Percentiles rank a stretch among this genome's conserved stretches.
phyloP scores from a whole-genome alignment of 805 yeast genomes.

The Metschnikowia drakensbergensis region DNA sequence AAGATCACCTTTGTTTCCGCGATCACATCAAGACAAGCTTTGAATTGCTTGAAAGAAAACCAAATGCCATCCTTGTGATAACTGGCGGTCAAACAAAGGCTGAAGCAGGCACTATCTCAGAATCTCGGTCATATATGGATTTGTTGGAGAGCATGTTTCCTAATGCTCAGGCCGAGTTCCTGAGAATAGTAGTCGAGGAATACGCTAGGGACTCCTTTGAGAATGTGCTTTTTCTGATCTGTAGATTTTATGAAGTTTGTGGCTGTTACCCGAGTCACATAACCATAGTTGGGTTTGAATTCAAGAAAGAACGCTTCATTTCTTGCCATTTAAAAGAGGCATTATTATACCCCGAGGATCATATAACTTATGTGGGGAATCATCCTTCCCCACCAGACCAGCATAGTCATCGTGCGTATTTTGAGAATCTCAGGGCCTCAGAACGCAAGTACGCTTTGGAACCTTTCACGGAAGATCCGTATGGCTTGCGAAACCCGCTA shows the following conservation, averaged over 20 bases:
- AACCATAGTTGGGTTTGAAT: slow-evolving; percentile 69
- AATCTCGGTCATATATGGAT: slow-evolving; percentile 53
- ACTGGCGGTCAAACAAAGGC: slow-evolving; percentile 74
- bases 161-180: slow-evolving; percentile 5
- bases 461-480: slow-evolving; percentile 54
- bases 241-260: slow-evolving; percentile 46
- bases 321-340: slow-evolving; percentile 49
- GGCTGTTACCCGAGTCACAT: slow-evolving; percentile 48
- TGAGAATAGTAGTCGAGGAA: slow-evolving; percentile 53
- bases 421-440: slow-evolving; percentile 40
- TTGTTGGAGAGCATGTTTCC: slow-evolving; percentile 35
- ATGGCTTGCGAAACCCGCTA: slow-evolving; percentile 48
- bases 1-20: slow-evolving; percentile 63
- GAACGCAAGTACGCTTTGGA: slow-evolving; percentile 54
- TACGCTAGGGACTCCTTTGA: slow-evolving; percentile 79
- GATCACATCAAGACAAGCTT: slow-evolving; percentile 54
- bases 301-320: slow-evolving; percentile 60
- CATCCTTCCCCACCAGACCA: slow-evolving; percentile 48
- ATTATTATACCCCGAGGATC: slow-evolving; percentile 36
- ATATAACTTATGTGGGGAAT: slow-evolving; percentile 51
- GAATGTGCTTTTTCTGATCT: slow-evolving; percentile 60
- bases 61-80: slow-evolving; percentile 38
- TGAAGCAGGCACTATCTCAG: slow-evolving; percentile 53
- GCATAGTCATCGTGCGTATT: slow-evolving; percentile 32
- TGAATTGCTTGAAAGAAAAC: slow-evolving; percentile 27